Conservation (phyloP, 2,329 filamentous ascomycete genomes). For the Aspergillus tubingensis region DNA sequence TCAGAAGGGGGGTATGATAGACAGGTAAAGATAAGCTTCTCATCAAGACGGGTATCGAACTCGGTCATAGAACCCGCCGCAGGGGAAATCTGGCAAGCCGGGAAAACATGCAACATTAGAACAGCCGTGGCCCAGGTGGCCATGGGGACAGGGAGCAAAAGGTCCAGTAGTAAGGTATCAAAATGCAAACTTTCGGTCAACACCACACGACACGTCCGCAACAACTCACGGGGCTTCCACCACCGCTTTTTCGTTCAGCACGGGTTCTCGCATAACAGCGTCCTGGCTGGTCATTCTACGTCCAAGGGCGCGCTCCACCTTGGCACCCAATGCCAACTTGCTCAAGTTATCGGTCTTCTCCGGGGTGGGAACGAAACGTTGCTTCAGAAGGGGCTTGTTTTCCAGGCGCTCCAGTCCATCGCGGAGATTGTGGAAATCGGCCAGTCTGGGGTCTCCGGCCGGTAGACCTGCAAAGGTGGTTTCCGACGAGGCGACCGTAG, state of each 20-base stretch:
- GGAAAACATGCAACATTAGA: slow-evolving; percentile 4
- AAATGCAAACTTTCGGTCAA: slow-evolving; percentile 4
- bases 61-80: slow-evolving; percentile 19
- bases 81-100: slow-evolving; percentile 8
- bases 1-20: slow-evolving; percentile 23
- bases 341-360: slow-evolving; percentile 80
- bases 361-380: slow-evolving; percentile 76
- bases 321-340: slow-evolving; percentile 85
- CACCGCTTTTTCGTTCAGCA: slow-evolving; percentile 43
- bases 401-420: slow-evolving; percentile 82
- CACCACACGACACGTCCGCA: slow-evolving; percentile 9
- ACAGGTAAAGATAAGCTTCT: slow-evolving; percentile 19
- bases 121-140: background rate
- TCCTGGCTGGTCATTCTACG: slow-evolving; percentile 87
- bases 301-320: slow-evolving; percentile 83
- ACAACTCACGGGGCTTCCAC: slow-evolving; percentile 22
- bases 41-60: slow-evolving; percentile 21
- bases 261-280: slow-evolving; percentile 71
- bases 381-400: slow-evolving; percentile 79
- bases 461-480: slow-evolving; percentile 44
- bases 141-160: slow-evolving; percentile 11
- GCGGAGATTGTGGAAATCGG: slow-evolving; percentile 74
- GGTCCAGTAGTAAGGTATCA: slow-evolving; percentile 5
- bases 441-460: slow-evolving; percentile 54
- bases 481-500: slow-evolving; percentile 50